Percentiles rank a stretch among this genome's conserved stretches.
Evolutionary conservation across 805 yeast species (phyloP).

Genomic region (Candida ipomoeae): DNA sequence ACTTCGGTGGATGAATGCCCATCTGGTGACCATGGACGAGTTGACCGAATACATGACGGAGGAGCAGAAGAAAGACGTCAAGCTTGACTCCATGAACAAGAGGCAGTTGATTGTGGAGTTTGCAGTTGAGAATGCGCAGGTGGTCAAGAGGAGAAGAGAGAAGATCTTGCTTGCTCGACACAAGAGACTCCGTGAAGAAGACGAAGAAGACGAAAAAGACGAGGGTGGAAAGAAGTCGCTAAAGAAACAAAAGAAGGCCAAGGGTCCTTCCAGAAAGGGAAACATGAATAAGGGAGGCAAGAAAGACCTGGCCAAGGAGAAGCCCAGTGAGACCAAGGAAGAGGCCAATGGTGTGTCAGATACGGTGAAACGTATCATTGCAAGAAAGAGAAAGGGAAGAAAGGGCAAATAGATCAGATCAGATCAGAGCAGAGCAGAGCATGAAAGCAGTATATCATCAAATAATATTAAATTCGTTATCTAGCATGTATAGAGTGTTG

Average conservation of each 20-base stretch:
- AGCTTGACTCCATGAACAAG: slow-evolving; percentile 50
- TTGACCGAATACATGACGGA: slow-evolving; percentile 65
- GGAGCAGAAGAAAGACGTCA: slow-evolving; percentile 57
- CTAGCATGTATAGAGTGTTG: not conserved
- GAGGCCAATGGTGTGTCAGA: slow-evolving; percentile 42
- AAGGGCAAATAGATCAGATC: slow-evolving; percentile 34
- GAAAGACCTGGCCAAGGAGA: slow-evolving; percentile 18
- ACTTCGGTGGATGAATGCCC: slow-evolving; percentile 94
- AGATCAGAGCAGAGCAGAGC: not conserved
- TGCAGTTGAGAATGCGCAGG: slow-evolving; percentile 93
- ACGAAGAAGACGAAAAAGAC: slow-evolving; percentile 12
- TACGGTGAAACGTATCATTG: slow-evolving; percentile 60
- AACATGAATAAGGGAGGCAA: slow-evolving; percentile 40
- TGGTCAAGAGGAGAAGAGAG: slow-evolving; percentile 85
- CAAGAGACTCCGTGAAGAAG: slow-evolving; percentile 25
- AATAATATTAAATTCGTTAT: slow-evolving; percentile 5
- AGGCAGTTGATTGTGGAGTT: slow-evolving; percentile 89
- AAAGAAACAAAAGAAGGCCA: slow-evolving; percentile 22
- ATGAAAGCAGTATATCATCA: not conserved
- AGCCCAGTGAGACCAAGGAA: slow-evolving; percentile 6
- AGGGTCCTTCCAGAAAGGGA: slow-evolving; percentile 37
- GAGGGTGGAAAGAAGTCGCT: slow-evolving; percentile 12
- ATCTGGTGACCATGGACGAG: slow-evolving; percentile 70
- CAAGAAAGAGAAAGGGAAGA: slow-evolving; percentile 64
- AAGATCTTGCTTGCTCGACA: slow-evolving; percentile 42